A percentile compares a stretch with the other conserved stretches of the same genome.
phyloP scores from a whole-genome alignment of 345 rosid genomes.

The Acer yangbiense region DNA sequence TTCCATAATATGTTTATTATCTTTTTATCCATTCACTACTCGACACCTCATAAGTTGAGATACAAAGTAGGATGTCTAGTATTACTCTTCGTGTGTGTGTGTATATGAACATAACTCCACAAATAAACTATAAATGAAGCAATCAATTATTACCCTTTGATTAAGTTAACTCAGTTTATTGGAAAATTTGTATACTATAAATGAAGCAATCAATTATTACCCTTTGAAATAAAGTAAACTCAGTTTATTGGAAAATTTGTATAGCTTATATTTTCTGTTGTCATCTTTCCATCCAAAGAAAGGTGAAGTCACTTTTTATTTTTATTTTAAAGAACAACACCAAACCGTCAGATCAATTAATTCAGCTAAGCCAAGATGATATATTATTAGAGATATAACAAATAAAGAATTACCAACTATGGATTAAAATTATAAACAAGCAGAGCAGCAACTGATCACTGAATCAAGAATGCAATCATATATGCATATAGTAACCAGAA shows the following conservation, averaged over 20 bases:
- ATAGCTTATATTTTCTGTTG: not conserved
- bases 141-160: not conserved
- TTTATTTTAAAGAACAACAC: no score
- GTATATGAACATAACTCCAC: no score
- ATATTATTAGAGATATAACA: not conserved
- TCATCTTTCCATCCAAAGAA: not conserved
- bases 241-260: not conserved
- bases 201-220: not conserved
- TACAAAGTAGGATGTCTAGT: no score
- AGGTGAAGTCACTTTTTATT: not conserved
- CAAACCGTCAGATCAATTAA: no score
- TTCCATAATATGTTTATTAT: no score
- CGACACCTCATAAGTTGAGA: no score
- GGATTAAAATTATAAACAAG: not conserved
- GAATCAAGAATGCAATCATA: not conserved
- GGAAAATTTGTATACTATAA: not conserved
- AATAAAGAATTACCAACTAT: not conserved
- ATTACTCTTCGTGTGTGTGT: no score
- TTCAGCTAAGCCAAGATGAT: no score
- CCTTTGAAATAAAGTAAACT: not conserved
- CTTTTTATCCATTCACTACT: no score
- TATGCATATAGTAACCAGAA: not conserved
- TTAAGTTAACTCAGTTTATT: not conserved
- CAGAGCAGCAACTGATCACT: not conserved
- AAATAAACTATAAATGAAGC: no score